phyloP scores from a whole-genome alignment of 768 basidiomycete genomes.

The Pulveroboletus sp. region DNA sequence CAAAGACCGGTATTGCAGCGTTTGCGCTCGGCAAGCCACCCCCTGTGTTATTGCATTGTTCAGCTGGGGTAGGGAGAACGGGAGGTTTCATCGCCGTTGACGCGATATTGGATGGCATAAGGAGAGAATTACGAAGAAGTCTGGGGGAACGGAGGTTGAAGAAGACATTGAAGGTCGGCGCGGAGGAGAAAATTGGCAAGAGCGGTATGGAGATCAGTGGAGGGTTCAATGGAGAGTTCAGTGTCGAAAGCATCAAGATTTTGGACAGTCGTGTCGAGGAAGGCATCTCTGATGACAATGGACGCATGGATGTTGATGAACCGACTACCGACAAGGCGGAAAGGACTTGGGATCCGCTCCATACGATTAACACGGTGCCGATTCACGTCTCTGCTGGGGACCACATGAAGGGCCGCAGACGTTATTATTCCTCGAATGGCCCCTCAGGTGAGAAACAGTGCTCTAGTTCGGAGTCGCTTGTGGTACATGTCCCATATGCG shows the following conservation, averaged over 20 bases:
- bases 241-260: constrained; percentile 5
- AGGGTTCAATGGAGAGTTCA: constrained; percentile 3
- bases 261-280: constrained; percentile 2
- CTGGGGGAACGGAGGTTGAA: constrained; percentile 19
- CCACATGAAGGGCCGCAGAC: constrained; percentile 16
- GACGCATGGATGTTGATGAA: constrained; percentile 28
- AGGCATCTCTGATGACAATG: constrained; percentile 3
- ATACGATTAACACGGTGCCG: constrained; percentile 21
- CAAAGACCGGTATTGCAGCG: constrained; percentile 49
- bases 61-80: constrained; percentile 92
- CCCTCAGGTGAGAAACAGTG: constrained; percentile 3
- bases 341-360: constrained; percentile 1
- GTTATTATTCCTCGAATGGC: constrained; percentile 1
- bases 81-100: constrained; percentile 91
- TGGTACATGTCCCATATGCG: constrained; percentile 29
- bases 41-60: constrained; percentile 82
- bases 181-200: background rate
- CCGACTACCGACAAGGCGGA: background rate
- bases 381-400: constrained; percentile 29
- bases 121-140: constrained; percentile 48
- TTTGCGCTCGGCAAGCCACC: constrained; percentile 43
- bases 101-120: constrained; percentile 72
- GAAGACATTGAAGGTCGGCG: background rate
- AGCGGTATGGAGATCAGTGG: constrained; percentile 3
- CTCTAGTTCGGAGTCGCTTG: constrained; percentile 22